Percentiles rank a stretch among this genome's conserved stretches.
Conservation (phyloP, 108 stramenopile species). For the Fistulifera solaris region DNA sequence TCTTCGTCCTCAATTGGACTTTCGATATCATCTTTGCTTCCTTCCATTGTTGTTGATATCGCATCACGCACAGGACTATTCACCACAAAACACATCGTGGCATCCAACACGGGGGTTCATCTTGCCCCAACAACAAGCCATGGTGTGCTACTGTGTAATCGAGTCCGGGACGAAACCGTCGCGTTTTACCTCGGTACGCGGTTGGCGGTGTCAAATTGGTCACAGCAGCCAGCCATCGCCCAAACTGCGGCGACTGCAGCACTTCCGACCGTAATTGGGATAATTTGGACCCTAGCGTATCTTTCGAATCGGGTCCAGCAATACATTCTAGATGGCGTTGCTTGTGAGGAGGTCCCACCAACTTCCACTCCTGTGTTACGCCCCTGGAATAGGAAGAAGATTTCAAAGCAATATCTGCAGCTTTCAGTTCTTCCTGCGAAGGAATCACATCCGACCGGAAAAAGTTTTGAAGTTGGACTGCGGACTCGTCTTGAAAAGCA, state of each 20-base stretch:
- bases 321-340: slow-evolving; percentile 77
- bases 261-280: slow-evolving; percentile 37
- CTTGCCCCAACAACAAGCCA: slow-evolving; percentile 41
- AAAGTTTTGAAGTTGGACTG: slow-evolving; percentile 72
- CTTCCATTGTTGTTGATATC: slow-evolving; percentile 29
- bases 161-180: slow-evolving; percentile 91
- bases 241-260: slow-evolving; percentile 52
- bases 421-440: slow-evolving; percentile 9
- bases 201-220: slow-evolving; percentile 59
- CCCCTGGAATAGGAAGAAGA: slow-evolving; percentile 59
- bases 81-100: slow-evolving; percentile 71
- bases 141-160: slow-evolving; percentile 97
- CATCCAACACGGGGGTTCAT: slow-evolving; percentile 71
- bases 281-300: slow-evolving; percentile 19
- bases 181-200: slow-evolving; percentile 53
- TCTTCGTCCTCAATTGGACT: slow-evolving; percentile 21
- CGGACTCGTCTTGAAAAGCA: slow-evolving; percentile 75
- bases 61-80: slow-evolving; percentile 50
- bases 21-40: slow-evolving; percentile 8
- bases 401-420: slow-evolving; percentile 14
- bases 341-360: slow-evolving; percentile 89
- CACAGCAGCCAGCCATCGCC: slow-evolving; percentile 37
- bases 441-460: slow-evolving; percentile 46
- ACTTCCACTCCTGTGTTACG: slow-evolving; percentile 60
- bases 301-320: slow-evolving; percentile 1